A percentile compares a stretch with the other conserved stretches of the same genome.
Evolutionary conservation across 495 filamentous ascomycete species (phyloP).

Genomic region (Viridothelium virens): DNA sequence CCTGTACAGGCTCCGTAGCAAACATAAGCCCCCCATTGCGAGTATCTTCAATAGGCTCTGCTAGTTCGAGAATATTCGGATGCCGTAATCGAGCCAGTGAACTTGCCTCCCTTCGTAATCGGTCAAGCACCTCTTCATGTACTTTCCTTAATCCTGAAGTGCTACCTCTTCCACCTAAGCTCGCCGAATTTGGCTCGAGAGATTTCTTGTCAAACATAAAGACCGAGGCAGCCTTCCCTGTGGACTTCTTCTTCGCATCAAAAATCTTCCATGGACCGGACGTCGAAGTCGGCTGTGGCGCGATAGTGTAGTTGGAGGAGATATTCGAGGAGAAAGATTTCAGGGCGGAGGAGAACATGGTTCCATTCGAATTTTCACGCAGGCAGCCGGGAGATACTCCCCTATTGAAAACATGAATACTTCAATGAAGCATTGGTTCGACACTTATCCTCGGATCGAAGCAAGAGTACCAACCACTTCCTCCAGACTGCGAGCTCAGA

Average conservation of each 20-base stretch:
- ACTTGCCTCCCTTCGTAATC: slow-evolving; percentile 83
- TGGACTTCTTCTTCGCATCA: slow-evolving; percentile 92
- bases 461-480: no score
- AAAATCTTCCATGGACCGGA: slow-evolving; percentile 96
- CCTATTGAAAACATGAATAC: background rate
- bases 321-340: slow-evolving; percentile 93
- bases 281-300: slow-evolving; percentile 56
- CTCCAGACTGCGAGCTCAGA: background rate
- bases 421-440: background rate
- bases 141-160: slow-evolving; percentile 64
- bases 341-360: slow-evolving; percentile 83
- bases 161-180: slow-evolving; percentile 48
- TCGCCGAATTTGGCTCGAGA: slow-evolving; percentile 58
- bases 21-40: slow-evolving; percentile 88
- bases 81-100: slow-evolving; percentile 80
- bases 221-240: slow-evolving; percentile 76
- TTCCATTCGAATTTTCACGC: slow-evolving; percentile 14
- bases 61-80: slow-evolving; percentile 83
- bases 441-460: background rate
- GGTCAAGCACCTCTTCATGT: slow-evolving; percentile 81
- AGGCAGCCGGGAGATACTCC: background rate
- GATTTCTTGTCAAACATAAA: slow-evolving; percentile 90
- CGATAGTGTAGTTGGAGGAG: slow-evolving; percentile 75
- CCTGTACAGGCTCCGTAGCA: slow-evolving; percentile 82
- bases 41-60: slow-evolving; percentile 93